Evolutionary conservation across 2,329 filamentous ascomycete genomes (phyloP).

Genomic region (Stagonosporopsis rhizophila): DNA sequence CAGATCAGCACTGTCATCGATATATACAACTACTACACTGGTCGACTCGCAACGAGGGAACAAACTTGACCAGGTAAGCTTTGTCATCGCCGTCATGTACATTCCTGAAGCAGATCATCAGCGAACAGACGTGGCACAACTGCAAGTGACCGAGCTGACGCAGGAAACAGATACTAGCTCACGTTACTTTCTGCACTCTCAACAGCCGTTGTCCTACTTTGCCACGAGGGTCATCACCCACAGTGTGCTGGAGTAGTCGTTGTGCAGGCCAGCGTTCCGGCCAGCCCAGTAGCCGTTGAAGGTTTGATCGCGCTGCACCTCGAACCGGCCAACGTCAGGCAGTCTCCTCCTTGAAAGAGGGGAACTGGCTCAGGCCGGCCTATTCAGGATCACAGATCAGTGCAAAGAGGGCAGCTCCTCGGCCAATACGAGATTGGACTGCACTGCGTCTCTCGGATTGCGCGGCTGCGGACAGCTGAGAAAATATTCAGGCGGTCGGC

Average conservation of each 20-base stretch:
- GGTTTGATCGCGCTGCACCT: conserved; percentile 11
- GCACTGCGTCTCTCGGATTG: conserved; percentile 14
- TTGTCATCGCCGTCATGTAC: conserved; percentile 6
- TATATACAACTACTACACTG: background rate
- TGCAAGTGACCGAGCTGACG: conserved; percentile 18
- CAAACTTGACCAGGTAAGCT: conserved; percentile 9
- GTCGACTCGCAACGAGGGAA: conserved; percentile 2
- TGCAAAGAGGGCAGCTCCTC: conserved; percentile 9
- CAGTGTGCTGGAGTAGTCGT: background rate
- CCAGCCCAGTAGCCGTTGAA: conserved; percentile 6
- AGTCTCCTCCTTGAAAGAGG: conserved; percentile 8
- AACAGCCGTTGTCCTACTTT: conserved; percentile 4
- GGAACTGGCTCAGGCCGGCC: conserved; percentile 13
- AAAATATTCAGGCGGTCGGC: conserved; percentile 17
- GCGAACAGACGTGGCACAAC: conserved; percentile 16
- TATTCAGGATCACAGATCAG: conserved; percentile 9
- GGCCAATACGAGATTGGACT: conserved; percentile 14
- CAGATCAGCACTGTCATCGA: conserved; percentile 3
- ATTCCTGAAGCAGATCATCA: conserved; percentile 18
- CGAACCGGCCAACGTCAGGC: conserved; percentile 3
- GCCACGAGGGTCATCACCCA: conserved; percentile 13
- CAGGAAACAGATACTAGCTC: conserved; percentile 27
- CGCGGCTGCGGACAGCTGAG: conserved; percentile 20
- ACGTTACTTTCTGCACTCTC: conserved; percentile 21
- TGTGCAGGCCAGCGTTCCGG: conserved; percentile 3